phyloP scores from a whole-genome alignment of 352 stramenopile genomes.

The Globisporangium cederbergense region DNA sequence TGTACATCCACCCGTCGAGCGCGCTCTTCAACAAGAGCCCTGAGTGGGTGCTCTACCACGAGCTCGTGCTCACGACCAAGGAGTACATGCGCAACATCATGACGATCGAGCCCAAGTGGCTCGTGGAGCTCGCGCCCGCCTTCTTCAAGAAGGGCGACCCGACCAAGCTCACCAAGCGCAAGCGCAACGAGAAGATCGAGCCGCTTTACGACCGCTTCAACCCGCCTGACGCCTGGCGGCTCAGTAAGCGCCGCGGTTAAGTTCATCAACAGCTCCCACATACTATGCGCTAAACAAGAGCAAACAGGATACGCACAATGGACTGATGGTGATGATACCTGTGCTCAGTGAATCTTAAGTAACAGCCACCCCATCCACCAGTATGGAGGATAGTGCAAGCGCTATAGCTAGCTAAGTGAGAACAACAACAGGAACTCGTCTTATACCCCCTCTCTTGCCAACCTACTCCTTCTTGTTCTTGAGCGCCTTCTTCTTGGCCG shows the following conservation, averaged over 20 bases:
- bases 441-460: not conserved
- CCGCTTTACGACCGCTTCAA: conserved; percentile 98
- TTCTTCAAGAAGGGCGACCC: conserved; percentile 97
- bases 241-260: conserved; percentile 95
- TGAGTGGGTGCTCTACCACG: conserved; percentile 98
- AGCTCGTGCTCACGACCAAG: conserved; percentile 93
- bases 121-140: conserved; percentile 95
- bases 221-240: conserved; percentile 95
- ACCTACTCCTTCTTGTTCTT: conserved; percentile 59
- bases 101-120: conserved; percentile 99
- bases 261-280: not conserved
- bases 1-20: conserved; percentile 98
- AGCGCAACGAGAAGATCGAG: conserved; percentile 99
- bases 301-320: too few species aligned
- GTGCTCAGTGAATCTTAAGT: too few species aligned
- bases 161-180: conserved; percentile 97
- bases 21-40: conserved; percentile 99
- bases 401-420: not conserved
- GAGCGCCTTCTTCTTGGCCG: conserved; percentile 43
- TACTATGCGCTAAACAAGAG: too few species aligned
- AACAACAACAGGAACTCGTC: not conserved
- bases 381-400: too few species aligned
- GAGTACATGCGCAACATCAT: conserved; percentile 99
- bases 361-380: too few species aligned
- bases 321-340: too few species aligned